Base-by-base conservation (phyloP, 2,329 filamentous ascomycete genomes). In the Beauveria brongniartii region DNA sequence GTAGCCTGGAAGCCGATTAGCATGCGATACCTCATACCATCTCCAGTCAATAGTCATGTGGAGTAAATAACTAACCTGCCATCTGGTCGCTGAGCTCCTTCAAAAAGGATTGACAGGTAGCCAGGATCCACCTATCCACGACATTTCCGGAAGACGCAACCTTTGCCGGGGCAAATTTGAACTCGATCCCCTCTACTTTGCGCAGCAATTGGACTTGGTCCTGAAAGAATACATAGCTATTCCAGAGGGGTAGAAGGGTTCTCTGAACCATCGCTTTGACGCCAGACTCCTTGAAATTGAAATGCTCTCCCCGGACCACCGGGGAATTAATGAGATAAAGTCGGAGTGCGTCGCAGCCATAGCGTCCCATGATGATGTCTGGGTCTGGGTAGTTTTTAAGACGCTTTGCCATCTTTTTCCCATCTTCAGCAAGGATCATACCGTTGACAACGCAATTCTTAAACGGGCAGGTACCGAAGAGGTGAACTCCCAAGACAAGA, bases 401-500 rank as follows among this genome's bases (percentile, higher is more conserved):
- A 59, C 93, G 86, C 77, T 97, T 97, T 7, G 92, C 96, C 93
- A 97, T 97, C 80, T 97, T 97, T 80, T 96, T 97, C 61, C 93
- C 93, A 69, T 96, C 91, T 72, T 96, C 92, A 1, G 92, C 92
- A 46, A 97, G 82, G 5, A 97, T 92, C 64, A 96, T 94, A 55
- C 92, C 92, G 70, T 96, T 97, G 64, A 96, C 92, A n/a, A 97
- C 90, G 68, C 91, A 95, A 72, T 96, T 97, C 76, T 94, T 87
- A 81, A 96, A 97, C 0, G 93, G 92, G 2, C 92, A 85, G 41
- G 85, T 83, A 48, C 89, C 89, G 68, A 94, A 96, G 4, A 97
- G 81, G 71, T 96, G 90, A 8, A 90, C 94, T 40, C 92, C 92
- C 53, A 97, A 79, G 10, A 97, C 91, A 22, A 91, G 85, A 63